Conservation (phyloP, 805 yeast species). For the Kodamaea leandrae region DNA sequence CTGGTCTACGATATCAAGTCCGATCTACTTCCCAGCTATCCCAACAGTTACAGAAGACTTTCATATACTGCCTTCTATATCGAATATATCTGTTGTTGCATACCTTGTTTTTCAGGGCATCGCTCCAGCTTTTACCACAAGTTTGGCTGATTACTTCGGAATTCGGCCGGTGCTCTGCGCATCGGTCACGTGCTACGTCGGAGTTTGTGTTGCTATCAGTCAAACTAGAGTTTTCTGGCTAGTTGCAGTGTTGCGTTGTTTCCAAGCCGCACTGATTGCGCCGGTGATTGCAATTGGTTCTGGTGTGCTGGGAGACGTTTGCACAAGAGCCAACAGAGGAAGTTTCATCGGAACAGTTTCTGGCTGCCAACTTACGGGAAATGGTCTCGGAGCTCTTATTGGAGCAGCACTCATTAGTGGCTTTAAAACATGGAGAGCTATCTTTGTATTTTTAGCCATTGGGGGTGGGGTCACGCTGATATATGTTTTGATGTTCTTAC, state of each 20-base stretch:
- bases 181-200: slow-evolving; percentile 55
- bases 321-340: slow-evolving; percentile 67
- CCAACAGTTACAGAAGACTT: slow-evolving; percentile 56
- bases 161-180: slow-evolving; percentile 64
- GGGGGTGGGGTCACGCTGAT: slow-evolving; percentile 51
- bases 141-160: slow-evolving; percentile 68
- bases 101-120: slow-evolving; percentile 76
- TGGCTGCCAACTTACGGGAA: slow-evolving; percentile 69
- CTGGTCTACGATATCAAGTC: slow-evolving; percentile 70
- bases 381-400: slow-evolving; percentile 76
- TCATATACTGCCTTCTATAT: slow-evolving; percentile 51
- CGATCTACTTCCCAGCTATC: slow-evolving; percentile 80
- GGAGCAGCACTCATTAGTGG: slow-evolving; percentile 43
- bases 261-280: slow-evolving; percentile 78
- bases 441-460: slow-evolving; percentile 73
- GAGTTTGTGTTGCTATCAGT: slow-evolving; percentile 67
- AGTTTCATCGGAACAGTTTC: slow-evolving; percentile 61
- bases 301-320: slow-evolving; percentile 74
- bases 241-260: slow-evolving; percentile 60
- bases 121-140: slow-evolving; percentile 66
- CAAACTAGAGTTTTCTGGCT: slow-evolving; percentile 55
- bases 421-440: slow-evolving; percentile 61
- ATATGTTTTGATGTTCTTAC: slow-evolving; percentile 36
- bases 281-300: slow-evolving; percentile 71
- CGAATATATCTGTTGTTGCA: slow-evolving; percentile 75